A percentile compares a stretch with the other conserved stretches of the same genome.
phyloP scores from a whole-genome alignment of 306 rosid species.

The Astragalus membranaceus region DNA sequence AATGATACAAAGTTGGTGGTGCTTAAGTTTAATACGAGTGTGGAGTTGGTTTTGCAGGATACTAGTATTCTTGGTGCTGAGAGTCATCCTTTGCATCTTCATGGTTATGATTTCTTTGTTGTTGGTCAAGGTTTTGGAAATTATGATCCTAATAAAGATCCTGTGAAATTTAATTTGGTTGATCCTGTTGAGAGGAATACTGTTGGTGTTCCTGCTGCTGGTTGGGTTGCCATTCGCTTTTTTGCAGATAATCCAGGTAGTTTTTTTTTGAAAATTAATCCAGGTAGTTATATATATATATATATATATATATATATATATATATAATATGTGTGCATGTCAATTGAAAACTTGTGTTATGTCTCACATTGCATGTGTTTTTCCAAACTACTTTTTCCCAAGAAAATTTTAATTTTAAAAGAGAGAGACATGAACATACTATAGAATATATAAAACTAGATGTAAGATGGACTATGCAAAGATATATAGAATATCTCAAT shows the following conservation, averaged over 20 bases:
- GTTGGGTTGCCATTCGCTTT: slow-evolving; percentile 78
- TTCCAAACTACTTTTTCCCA: background rate
- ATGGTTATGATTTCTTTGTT: slow-evolving; percentile 65
- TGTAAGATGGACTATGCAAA: too few species aligned
- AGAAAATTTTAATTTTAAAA: too few species aligned
- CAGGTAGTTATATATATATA: too few species aligned
- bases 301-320: too few species aligned
- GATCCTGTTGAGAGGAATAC: slow-evolving; percentile 79
- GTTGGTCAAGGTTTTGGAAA: slow-evolving; percentile 88
- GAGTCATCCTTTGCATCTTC: slow-evolving; percentile 89
- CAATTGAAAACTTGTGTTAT: background rate
- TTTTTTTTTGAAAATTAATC: too few species aligned
- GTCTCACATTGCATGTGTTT: background rate
- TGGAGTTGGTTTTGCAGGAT: slow-evolving; percentile 71
- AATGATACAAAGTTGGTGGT: slow-evolving; percentile 61
- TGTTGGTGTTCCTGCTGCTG: slow-evolving; percentile 56
- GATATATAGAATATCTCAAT: too few species aligned
- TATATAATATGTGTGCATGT: too few species aligned
- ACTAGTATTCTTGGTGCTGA: slow-evolving; percentile 62
- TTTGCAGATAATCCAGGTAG: slow-evolving; percentile 84
- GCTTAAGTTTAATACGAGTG: slow-evolving; percentile 57
- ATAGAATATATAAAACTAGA: too few species aligned
- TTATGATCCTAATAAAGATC: slow-evolving; percentile 52
- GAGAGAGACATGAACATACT: too few species aligned
- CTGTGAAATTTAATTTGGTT: slow-evolving; percentile 53